Conservation (phyloP, 2,329 filamentous ascomycete genomes). For the Nemania serpens region DNA sequence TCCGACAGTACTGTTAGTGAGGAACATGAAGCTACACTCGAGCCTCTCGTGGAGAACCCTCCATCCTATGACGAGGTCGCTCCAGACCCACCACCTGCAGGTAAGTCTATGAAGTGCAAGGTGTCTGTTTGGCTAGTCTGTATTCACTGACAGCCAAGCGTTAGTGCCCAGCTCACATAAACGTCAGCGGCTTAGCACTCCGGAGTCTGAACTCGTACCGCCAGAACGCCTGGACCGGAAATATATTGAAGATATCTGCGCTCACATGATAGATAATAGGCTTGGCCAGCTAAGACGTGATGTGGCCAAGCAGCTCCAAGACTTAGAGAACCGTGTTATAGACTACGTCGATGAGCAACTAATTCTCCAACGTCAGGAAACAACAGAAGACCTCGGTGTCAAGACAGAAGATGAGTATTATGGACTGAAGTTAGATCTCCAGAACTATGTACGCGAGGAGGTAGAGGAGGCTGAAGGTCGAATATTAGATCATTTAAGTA, state of each 20-base stretch:
- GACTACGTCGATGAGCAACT: slow-evolving; percentile 27
- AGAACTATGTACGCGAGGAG: slow-evolving; percentile 22
- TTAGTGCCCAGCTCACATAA: slow-evolving; percentile 11
- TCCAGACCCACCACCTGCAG: slow-evolving; percentile 14
- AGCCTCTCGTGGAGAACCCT: slow-evolving; percentile 22
- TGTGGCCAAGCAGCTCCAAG: slow-evolving; percentile 20
- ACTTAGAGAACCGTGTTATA: slow-evolving; percentile 25
- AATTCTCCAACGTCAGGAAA: slow-evolving; percentile 13
- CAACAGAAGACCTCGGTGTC: background rate
- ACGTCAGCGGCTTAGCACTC: slow-evolving; percentile 16
- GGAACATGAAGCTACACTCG: slow-evolving; percentile 8
- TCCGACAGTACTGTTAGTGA: background rate
- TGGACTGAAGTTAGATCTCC: slow-evolving; percentile 17
- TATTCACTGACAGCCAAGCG: slow-evolving; percentile 6
- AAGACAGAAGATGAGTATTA: slow-evolving; percentile 23
- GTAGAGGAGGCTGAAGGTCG: slow-evolving; percentile 22
- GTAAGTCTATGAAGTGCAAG: slow-evolving; percentile 15
- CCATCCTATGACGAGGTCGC: slow-evolving; percentile 26
- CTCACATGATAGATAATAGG: slow-evolving; percentile 23
- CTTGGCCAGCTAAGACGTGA: slow-evolving; percentile 22
- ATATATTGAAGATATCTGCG: slow-evolving; percentile 29
- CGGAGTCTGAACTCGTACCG: slow-evolving; percentile 5
- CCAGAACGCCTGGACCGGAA: slow-evolving; percentile 19
- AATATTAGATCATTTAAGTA: slow-evolving; percentile 22
- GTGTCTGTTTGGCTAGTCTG: background rate